These are phyloP conservation scores for Corchorus olitorius DNA, from an alignment of 345 rosid genomes.

Conservation along the genomic window DNA sequence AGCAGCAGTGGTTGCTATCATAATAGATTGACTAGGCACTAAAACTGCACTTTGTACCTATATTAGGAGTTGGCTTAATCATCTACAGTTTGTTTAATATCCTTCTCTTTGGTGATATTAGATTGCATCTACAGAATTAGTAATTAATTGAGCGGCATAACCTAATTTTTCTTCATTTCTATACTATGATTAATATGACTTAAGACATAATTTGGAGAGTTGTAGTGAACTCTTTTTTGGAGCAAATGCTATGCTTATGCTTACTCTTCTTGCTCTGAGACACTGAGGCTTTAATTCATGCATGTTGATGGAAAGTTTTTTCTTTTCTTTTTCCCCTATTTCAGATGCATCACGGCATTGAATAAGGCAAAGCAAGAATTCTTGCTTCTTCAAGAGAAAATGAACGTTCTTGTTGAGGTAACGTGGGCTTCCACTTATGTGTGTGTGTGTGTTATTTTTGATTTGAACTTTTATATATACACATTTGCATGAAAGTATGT, in stretches of 20 bases:
- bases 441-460: too few species aligned
- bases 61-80: neutral
- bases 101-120: neutral
- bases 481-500: too few species aligned
- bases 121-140: neutral
- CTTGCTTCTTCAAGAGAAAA: slow-evolving; percentile 5
- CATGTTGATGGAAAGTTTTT: neutral
- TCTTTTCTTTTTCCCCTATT: neutral
- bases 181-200: too few species aligned
- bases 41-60: neutral
- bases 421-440: neutral
- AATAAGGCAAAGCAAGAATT: slow-evolving; percentile 6
- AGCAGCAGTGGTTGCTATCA: too few species aligned
- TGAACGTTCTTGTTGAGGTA: neutral
- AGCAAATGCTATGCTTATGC: neutral
- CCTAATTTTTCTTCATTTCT: too few species aligned
- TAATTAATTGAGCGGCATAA: neutral
- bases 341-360: neutral
- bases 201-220: too few species aligned
- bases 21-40: too few species aligned
- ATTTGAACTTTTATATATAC: too few species aligned
- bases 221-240: neutral
- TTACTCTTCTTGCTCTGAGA: neutral
- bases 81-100: neutral
- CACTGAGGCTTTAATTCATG: neutral